Conservation (phyloP, 495 filamentous ascomycete genomes). For the Neurospora terricola region DNA sequence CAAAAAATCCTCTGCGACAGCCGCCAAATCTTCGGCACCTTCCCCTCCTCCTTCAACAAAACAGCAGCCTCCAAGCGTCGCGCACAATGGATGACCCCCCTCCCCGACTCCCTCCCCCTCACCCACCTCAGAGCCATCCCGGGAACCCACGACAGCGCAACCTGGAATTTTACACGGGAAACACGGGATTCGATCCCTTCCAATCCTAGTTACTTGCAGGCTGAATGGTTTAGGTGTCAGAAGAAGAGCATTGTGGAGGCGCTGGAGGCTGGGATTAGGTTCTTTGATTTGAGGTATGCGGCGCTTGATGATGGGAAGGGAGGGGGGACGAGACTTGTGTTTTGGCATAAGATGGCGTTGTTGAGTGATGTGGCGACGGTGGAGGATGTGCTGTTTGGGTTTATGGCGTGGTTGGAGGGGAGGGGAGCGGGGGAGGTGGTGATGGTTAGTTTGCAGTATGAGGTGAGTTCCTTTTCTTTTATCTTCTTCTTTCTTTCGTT, state of each 20-base stretch:
- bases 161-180: constrained; percentile 43
- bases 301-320: constrained; percentile 20
- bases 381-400: constrained; percentile 38
- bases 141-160: constrained; percentile 44
- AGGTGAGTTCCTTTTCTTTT: constrained; percentile 20
- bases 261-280: constrained; percentile 38
- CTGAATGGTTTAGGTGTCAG: constrained; percentile 34
- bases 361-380: constrained; percentile 34
- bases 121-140: constrained; percentile 41
- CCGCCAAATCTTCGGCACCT: constrained; percentile 33
- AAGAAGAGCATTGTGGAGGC: constrained; percentile 23
- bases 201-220: constrained; percentile 21
- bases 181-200: constrained; percentile 29
- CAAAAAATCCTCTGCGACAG: constrained; percentile 34
- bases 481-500: neutral
- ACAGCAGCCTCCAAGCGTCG: constrained; percentile 1
- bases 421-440: constrained; percentile 58
- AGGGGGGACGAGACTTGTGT: constrained; percentile 29
- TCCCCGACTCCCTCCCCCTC: constrained; percentile 32
- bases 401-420: constrained; percentile 42
- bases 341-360: constrained; percentile 40
- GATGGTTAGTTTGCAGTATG: constrained; percentile 75
- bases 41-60: constrained; percentile 11
- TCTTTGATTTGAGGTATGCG: constrained; percentile 41
- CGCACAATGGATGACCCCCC: constrained; percentile 37